Conservation (phyloP, 495 filamentous ascomycete genomes). For the Rhizodiscina lignyota region DNA sequence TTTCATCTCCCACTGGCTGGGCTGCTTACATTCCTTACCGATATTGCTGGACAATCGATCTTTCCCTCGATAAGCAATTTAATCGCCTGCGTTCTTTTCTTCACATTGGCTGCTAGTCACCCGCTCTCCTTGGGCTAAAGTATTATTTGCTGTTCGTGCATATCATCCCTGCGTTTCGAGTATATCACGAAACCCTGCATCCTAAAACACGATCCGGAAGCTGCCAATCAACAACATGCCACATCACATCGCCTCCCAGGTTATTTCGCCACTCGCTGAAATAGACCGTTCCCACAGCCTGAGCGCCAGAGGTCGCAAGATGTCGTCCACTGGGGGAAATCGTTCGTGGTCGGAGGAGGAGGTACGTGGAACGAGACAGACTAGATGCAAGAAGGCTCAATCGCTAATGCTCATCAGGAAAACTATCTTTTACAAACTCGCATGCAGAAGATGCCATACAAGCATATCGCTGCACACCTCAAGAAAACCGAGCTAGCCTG, state of each 20-base stretch:
- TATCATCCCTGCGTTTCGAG: neutral
- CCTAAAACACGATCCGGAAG: no score
- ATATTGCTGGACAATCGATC: conserved; percentile 18
- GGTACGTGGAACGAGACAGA: conserved; percentile 10
- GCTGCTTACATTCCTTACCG: conserved; percentile 21
- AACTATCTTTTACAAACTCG: conserved; percentile 72
- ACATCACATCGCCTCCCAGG: no score
- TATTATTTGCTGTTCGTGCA: no score
- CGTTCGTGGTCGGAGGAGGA: conserved; percentile 22
- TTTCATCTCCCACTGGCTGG: conserved; percentile 20
- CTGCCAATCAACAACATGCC: no score
- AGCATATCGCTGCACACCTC: conserved; percentile 67
- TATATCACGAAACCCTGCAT: no score
- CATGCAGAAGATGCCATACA: conserved; percentile 75
- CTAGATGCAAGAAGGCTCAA: no score
- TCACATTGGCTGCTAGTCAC: conserved; percentile 2
- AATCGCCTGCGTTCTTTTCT: conserved; percentile 10
- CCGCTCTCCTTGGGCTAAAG: conserved; percentile 5
- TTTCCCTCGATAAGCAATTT: conserved; percentile 8
- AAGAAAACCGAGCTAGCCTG: conserved; percentile 79
- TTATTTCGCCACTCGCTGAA: conserved; percentile 14
- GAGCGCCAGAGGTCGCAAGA: conserved; percentile 13
- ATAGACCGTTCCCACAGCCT: conserved; percentile 7
- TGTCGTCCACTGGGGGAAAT: conserved; percentile 17
- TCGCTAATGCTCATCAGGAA: no score